phyloP scores from a whole-genome alignment of 2,329 filamentous ascomycete species.

The Canariomyces notabilis region DNA sequence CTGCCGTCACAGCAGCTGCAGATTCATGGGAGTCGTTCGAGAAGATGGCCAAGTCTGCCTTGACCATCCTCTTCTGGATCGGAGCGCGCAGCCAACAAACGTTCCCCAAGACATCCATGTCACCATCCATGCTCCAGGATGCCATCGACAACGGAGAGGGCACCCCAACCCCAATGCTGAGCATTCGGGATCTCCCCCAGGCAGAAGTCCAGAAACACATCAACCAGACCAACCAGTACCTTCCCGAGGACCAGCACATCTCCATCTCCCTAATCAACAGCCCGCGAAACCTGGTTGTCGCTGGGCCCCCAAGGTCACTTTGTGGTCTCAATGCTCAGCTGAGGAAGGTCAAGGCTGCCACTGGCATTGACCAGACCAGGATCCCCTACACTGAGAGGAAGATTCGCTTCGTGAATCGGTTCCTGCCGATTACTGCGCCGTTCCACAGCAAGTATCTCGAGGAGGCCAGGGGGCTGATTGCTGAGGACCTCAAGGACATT shows the following conservation, averaged over 20 bases:
- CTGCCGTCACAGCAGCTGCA: conserved; percentile 83
- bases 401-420: conserved; percentile 92
- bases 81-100: conserved; percentile 95
- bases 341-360: conserved; percentile 94
- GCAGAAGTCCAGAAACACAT: conserved; percentile 93
- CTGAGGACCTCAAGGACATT: conserved; percentile 81
- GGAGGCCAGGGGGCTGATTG: conserved; percentile 75
- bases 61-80: conserved; percentile 98
- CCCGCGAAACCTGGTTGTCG: conserved; percentile 93
- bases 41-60: conserved; percentile 69
- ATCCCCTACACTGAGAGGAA: conserved; percentile 95
- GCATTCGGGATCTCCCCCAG: conserved; percentile 86
- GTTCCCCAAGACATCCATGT: conserved; percentile 90
- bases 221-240: conserved; percentile 92
- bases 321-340: conserved; percentile 94
- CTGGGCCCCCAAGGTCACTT: conserved; percentile 89
- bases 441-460: conserved; percentile 95
- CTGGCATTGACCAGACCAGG: conserved; percentile 92
- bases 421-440: conserved; percentile 93
- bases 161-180: conserved; percentile 94
- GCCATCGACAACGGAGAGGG: conserved; percentile 93
- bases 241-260: conserved; percentile 88
- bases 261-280: conserved; percentile 95
- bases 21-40: conserved; percentile 91
- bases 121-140: conserved; percentile 85